Conservation (phyloP, 257 asterid species). For the Euphrasia confusa region DNA sequence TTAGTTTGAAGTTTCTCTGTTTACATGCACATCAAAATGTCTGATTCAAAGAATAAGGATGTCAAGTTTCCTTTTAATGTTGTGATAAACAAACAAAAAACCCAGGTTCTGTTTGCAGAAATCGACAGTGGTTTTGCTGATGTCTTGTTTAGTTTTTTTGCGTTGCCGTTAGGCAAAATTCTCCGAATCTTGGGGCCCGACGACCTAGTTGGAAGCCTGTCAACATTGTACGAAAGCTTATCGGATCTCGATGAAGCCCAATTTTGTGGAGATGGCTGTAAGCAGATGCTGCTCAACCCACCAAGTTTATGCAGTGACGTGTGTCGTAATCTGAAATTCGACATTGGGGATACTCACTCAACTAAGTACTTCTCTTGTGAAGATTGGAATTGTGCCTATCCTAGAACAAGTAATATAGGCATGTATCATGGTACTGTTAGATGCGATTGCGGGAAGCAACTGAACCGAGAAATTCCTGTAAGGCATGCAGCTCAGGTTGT, state of each 20-base stretch:
- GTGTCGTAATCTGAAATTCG: slow-evolving; percentile 2
- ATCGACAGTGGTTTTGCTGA: slow-evolving; percentile 27
- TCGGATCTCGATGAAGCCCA: not conserved
- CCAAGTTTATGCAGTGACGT: not conserved
- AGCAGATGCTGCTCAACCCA: slow-evolving; percentile 22
- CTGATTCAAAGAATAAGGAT: not conserved
- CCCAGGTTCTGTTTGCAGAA: slow-evolving; percentile 28
- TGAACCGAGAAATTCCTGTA: not conserved
- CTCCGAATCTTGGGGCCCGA: slow-evolving; percentile 11
- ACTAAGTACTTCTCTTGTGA: not conserved
- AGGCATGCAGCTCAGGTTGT: no score
- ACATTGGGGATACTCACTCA: not conserved
- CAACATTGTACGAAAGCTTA: slow-evolving; percentile 17
- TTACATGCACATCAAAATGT: not conserved
- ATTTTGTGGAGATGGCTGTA: not conserved
- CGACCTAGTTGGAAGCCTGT: not conserved
- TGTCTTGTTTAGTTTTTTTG: slow-evolving; percentile 28
- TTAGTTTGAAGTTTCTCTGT: no score
- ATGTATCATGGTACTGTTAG: not conserved
- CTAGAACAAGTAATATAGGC: not conserved
- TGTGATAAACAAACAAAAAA: slow-evolving; percentile 22
- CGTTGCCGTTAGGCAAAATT: slow-evolving; percentile 30
- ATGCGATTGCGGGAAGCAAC: not conserved
- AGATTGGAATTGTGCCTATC: not conserved
- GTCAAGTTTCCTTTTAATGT: slow-evolving; percentile 20